Evolutionary conservation across 2,329 filamentous ascomycete genomes (phyloP).

Genomic region (Cadophora sp.): DNA sequence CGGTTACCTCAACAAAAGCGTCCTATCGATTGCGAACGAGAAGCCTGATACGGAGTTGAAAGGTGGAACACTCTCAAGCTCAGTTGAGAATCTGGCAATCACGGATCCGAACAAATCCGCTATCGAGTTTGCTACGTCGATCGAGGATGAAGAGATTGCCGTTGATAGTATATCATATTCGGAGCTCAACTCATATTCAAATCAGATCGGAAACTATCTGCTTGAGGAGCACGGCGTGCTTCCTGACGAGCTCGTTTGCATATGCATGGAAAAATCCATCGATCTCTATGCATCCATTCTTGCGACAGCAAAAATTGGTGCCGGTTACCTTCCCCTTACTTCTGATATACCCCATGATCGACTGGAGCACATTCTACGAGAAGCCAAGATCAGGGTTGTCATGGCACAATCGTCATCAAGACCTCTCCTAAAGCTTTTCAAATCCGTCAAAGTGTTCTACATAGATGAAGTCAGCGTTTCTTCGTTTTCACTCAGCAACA

Average conservation of each 20-base stretch:
- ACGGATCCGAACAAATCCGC: conserved; percentile 62
- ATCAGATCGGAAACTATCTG: conserved; percentile 67
- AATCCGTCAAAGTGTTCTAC: conserved; percentile 36
- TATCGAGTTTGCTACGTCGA: conserved; percentile 65
- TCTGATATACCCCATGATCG: conserved; percentile 72
- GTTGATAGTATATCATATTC: conserved; percentile 64
- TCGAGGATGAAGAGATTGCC: conserved; percentile 47
- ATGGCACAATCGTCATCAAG: conserved; percentile 48
- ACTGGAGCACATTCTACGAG: conserved; percentile 64
- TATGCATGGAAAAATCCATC: conserved; percentile 79
- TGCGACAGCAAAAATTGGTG: conserved; percentile 75
- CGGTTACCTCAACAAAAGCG: conserved; percentile 17
- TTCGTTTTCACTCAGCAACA: conserved; percentile 29
- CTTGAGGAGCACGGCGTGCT: conserved; percentile 50
- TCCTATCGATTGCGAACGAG: conserved; percentile 42
- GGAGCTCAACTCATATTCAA: conserved; percentile 68
- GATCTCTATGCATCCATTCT: conserved; percentile 77
- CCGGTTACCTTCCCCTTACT: conserved; percentile 80
- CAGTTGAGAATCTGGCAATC: conserved; percentile 41
- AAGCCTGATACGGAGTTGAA: conserved; percentile 26
- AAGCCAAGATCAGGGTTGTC: conserved; percentile 60
- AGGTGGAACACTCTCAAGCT: conserved; percentile 35
- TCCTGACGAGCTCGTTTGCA: conserved; percentile 67
- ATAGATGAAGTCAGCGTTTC: conserved; percentile 41
- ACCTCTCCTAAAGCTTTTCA: conserved; percentile 29